Base-by-base conservation (phyloP, 2,329 filamentous ascomycete genomes). In the Ampelomyces quisqualis region DNA sequence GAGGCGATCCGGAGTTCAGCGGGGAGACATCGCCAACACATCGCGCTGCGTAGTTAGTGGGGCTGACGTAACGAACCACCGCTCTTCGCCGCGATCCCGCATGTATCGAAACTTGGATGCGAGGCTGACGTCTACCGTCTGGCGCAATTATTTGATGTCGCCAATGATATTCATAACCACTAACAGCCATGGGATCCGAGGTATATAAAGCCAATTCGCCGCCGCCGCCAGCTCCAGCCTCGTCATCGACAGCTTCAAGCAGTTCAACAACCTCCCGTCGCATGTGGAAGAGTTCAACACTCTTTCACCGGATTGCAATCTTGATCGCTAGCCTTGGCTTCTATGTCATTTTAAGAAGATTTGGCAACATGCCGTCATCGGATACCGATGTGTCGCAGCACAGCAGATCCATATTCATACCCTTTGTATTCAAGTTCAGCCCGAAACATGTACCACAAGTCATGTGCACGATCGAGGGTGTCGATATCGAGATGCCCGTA, bases 361-460 rank as follows among this genome's bases (percentile, higher is more conserved):
- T 29, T 32, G 28, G 26, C 32, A 46, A 34, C 18, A 58, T 60
- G 56, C 26, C 19, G 17, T 17, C 37, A 10, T 19, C 41, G 30
- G 26, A 45, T 19, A 19, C 27, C 13, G 31, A 57, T 24, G 29
- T 51, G 8, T 43, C 50, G 36, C 46, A 47, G 14, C 45, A 56
- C 29, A 57, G 50, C 7, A 36, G 49, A 11, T 54, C 62, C 7
- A 60, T 67, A 14, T 67, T 65, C 41, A 47, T 68, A 19, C 65
- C 65, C 2, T 68, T 60, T 39, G 47, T 60, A 21, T 40, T 60
- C 37, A 49, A 49, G 8, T 63, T 66, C 46, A 52, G 45, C 34
- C 40, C 58, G 17, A 45, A 61, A 29, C 41, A 53, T 38, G 49
- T 58, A 0, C 59, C 62, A 1, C 50, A 59, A 19, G 52, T 68